A percentile compares a stretch with the other conserved stretches of the same genome.
These are phyloP conservation scores for Oryza brachyantha DNA, from an alignment of 176 grass and related monocot genomes.

Conservation along the genomic window DNA sequence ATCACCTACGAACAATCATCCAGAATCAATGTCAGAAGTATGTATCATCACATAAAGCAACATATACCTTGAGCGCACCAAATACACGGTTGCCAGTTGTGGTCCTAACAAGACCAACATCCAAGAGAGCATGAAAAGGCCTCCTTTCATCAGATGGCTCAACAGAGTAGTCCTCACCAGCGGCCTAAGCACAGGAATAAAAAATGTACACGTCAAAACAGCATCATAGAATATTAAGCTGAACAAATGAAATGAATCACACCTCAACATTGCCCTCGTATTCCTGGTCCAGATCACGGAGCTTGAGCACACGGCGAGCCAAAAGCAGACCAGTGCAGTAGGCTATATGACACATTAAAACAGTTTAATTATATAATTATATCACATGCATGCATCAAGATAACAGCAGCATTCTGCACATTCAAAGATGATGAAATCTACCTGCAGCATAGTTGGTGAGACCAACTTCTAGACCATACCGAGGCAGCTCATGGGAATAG, in stretches of 20 bases:
- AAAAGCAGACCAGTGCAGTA: conserved; percentile 85
- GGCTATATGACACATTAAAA: conserved; percentile 25
- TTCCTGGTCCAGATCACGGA: conserved; percentile 56
- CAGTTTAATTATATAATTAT: conserved; percentile 46
- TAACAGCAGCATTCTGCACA: not conserved
- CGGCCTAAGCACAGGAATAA: conserved; percentile 33
- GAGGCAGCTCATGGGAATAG: conserved; percentile 77
- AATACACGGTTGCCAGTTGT: conserved; percentile 87
- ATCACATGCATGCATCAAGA: not conserved
- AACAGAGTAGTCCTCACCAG: conserved; percentile 80
- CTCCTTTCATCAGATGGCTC: conserved; percentile 76
- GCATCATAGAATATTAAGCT: not conserved
- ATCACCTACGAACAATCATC: not conserved
- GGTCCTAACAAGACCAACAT: conserved; percentile 78
- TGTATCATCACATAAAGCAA: not conserved
- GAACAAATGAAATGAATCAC: not conserved
- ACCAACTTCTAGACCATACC: conserved; percentile 72
- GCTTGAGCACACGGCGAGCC: conserved; percentile 73
- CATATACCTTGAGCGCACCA: conserved; percentile 74
- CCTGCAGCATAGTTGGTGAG: conserved; percentile 87
- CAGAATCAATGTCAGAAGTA: not conserved
- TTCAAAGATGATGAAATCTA: conserved; percentile 6
- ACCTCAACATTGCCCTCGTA: conserved; percentile 89
- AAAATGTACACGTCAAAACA: not conserved
- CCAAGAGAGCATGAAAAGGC: conserved; percentile 78